These are phyloP conservation scores for Malassezia nana DNA, from an alignment of 1,284 basidiomycete genomes.

Conservation along the genomic window DNA sequence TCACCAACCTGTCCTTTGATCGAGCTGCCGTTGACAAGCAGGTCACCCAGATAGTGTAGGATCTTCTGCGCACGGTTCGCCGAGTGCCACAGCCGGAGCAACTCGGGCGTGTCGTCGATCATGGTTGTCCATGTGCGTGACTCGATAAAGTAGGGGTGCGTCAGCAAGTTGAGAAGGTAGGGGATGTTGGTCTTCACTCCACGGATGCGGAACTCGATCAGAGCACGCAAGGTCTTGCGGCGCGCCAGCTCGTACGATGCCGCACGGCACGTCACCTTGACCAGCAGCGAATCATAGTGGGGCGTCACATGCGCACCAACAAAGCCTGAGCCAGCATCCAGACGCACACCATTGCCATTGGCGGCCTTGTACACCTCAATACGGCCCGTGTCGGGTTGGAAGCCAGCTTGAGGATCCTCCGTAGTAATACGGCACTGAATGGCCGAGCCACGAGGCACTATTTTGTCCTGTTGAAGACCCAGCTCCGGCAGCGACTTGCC, in stretches of 20 bases:
- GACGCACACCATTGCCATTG: slow-evolving; percentile 94
- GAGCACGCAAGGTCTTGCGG: slow-evolving; percentile 94
- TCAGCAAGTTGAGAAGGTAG: slow-evolving; percentile 93
- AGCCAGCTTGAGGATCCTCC: slow-evolving; percentile 79
- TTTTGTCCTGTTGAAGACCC: slow-evolving; percentile 89
- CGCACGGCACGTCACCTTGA: slow-evolving; percentile 91
- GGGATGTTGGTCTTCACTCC: slow-evolving; percentile 96
- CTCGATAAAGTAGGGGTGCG: slow-evolving; percentile 91
- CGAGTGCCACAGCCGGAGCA: slow-evolving; percentile 94
- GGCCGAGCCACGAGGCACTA: slow-evolving; percentile 90
- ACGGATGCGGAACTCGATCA: slow-evolving; percentile 98
- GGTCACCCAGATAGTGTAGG: slow-evolving; percentile 89
- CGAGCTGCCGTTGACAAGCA: slow-evolving; percentile 93
- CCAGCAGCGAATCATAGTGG: slow-evolving; percentile 94
- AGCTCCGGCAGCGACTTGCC: slow-evolving; percentile 91
- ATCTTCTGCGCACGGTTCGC: slow-evolving; percentile 98
- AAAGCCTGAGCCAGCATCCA: slow-evolving; percentile 94
- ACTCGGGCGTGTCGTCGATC: slow-evolving; percentile 96
- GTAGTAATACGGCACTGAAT: slow-evolving; percentile 99
- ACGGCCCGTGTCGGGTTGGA: slow-evolving; percentile 98
- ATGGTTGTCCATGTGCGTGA: slow-evolving; percentile 80
- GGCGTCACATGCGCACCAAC: slow-evolving; percentile 99
- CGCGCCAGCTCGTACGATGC: slow-evolving; percentile 97
- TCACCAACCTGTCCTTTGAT: slow-evolving; percentile 90
- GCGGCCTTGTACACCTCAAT: slow-evolving; percentile 98